Evolutionary conservation across 2,329 filamentous ascomycete genomes (phyloP).

Genomic region (Fusarium compactum): DNA sequence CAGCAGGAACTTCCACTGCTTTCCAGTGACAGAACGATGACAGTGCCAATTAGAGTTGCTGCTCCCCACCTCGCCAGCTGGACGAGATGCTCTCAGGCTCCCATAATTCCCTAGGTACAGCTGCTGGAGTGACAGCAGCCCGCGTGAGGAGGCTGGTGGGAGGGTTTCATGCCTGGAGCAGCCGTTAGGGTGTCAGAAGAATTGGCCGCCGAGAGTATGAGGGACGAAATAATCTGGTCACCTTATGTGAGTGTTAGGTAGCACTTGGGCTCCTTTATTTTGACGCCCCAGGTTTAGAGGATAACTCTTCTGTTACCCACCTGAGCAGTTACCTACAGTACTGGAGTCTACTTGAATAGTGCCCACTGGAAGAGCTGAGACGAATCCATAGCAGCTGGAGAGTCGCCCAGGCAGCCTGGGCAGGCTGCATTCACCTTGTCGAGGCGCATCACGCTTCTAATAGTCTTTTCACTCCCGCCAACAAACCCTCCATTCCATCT

Average conservation of each 20-base stretch:
- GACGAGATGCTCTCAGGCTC: conserved; percentile 2
- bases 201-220: too few relatives aligned
- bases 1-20: neutral
- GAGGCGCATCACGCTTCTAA: conserved; percentile 39
- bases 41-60: conserved; percentile 41
- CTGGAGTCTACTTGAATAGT: neutral
- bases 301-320: too few relatives aligned
- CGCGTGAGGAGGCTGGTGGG: too few relatives aligned
- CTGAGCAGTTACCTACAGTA: neutral
- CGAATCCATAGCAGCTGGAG: neutral
- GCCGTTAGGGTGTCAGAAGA: too few relatives aligned
- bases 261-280: too few relatives aligned
- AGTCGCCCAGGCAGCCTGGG: conserved; percentile 11
- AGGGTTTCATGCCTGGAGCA: neutral
- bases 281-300: too few relatives aligned
- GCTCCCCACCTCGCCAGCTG: conserved; percentile 42
- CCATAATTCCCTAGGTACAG: too few relatives aligned
- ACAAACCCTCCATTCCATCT: conserved; percentile 7
- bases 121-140: neutral
- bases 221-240: too few relatives aligned
- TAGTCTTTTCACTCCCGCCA: conserved; percentile 32
- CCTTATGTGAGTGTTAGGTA: too few relatives aligned
- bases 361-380: conserved; percentile 1
- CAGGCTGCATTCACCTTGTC: conserved; percentile 28
- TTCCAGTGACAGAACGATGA: neutral